phyloP scores from a whole-genome alignment of 306 rosid species.

The Trifolium repens region DNA sequence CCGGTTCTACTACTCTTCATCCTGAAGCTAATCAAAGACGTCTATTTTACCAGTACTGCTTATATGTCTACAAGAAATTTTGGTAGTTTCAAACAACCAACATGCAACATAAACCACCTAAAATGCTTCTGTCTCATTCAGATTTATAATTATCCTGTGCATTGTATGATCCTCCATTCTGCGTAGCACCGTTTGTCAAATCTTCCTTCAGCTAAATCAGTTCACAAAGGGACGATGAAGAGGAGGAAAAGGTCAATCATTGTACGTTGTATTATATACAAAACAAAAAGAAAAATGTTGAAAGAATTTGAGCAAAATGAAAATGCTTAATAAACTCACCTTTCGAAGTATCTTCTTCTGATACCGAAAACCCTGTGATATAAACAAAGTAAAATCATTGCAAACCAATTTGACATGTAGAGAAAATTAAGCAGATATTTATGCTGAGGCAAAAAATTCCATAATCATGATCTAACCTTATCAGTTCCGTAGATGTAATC shows the following conservation, averaged over 20 bases:
- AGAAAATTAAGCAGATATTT: constrained; percentile 28
- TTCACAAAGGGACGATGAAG: constrained; percentile 18
- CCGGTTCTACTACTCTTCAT: constrained; percentile 42
- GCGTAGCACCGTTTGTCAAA: constrained; percentile 43
- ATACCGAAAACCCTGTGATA: constrained; percentile 80
- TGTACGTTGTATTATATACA: constrained; percentile 15
- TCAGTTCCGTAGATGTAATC: constrained; percentile 96
- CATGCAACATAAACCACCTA: constrained; percentile 40
- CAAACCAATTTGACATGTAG: constrained; percentile 40
- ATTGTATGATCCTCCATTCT: constrained; percentile 56
- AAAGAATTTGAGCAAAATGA: constrained; percentile 11
- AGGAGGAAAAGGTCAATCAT: background rate
- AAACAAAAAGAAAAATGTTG: background rate
- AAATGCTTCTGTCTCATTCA: constrained; percentile 38
- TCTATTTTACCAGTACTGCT: constrained; percentile 44
- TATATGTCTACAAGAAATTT: constrained; percentile 41
- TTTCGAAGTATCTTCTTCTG: constrained; percentile 76
- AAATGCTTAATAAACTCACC: constrained; percentile 56
- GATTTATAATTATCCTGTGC: constrained; percentile 52
- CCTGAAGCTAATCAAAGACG: constrained; percentile 46
- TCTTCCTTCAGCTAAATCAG: constrained; percentile 80
- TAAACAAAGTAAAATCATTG: constrained; percentile 38
- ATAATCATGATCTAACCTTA: constrained; percentile 64
- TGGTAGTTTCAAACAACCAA: constrained; percentile 40
- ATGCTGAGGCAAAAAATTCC: constrained; percentile 34